Base-by-base conservation (phyloP, 306 rosid species). In the Cucumis cinereus region DNA sequence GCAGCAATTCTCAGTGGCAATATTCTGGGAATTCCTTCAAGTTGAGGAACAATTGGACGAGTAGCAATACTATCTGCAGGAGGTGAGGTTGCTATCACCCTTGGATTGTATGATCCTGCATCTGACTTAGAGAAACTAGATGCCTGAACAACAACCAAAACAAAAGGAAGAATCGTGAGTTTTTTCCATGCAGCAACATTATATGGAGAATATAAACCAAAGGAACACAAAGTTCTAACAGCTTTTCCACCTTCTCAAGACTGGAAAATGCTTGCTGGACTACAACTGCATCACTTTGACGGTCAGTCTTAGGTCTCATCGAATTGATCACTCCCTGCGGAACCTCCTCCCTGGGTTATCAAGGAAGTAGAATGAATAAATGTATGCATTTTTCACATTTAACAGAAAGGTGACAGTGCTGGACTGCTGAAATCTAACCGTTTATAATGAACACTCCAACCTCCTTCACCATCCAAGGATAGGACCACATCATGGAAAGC, bases 381-480 rank as follows among this genome's bases (percentile, higher is more conserved):
- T 35, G 45, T 59, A 78, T 68, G 33, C 77, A 71, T 28, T 76
- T 58, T 68, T 55, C 55, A 67, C 78, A 77, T 73, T 35, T 33
- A 73, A 75, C 63, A 75, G n/a, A 76, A 30, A 76, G 73, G 26
- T 73, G 73, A 55, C 58, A 71, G 60, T 68, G 54, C 43, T 41
- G 74, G 66, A 67, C 77, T 60, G 70, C 58, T 57, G 76, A 75
- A 71, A 81, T 60, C 85, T 69, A 82, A 91, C 97, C 97, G 92
- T 84, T 79, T 88, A 78, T 82, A 74, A 79, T 87, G 87, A 85
- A 95, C 99, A 71, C 89, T 90, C 99, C 99, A 95, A 68, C 99
- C 97, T 77, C 99, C 99, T 81, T 95, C 99, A 80, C 99, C 99
- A 78, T 95, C 96, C 88, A 95, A 88, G 77, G 99, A 95, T 72